A percentile compares a stretch with the other conserved stretches of the same genome.
These are phyloP conservation scores for Thelonectria olida DNA, from an alignment of 2,329 filamentous ascomycete genomes.

Conservation along the genomic window DNA sequence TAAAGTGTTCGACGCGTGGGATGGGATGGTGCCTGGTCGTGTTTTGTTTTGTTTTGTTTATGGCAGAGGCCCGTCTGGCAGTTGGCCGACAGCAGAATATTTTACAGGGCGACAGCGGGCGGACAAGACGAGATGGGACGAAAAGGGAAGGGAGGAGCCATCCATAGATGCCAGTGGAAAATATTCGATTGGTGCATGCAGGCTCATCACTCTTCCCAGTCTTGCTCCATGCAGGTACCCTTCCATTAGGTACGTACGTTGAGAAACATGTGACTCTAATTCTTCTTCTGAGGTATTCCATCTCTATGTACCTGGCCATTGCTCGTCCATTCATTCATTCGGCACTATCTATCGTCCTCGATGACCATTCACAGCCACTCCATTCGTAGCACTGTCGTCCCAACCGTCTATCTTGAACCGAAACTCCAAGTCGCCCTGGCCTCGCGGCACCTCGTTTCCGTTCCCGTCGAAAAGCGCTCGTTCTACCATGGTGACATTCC, in stretches of 20 bases:
- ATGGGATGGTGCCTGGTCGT: constrained; percentile 2
- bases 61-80: constrained; percentile 1
- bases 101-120: constrained; percentile 16
- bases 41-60: constrained; percentile 1
- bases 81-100: not conserved
- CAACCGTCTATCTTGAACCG: constrained; percentile 66
- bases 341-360: not conserved
- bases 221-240: too few relatives aligned
- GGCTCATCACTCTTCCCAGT: too few relatives aligned
- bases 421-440: constrained; percentile 64
- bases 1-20: not conserved
- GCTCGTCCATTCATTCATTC: constrained; percentile 4
- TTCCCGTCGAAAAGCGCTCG: constrained; percentile 67
- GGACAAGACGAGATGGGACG: not conserved
- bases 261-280: not conserved
- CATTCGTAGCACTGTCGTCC: constrained; percentile 42
- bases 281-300: not conserved
- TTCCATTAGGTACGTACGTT: too few relatives aligned
- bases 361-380: constrained; percentile 2
- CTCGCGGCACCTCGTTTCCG: constrained; percentile 63
- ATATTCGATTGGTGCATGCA: too few relatives aligned
- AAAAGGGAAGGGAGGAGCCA: not conserved
- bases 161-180: not conserved
- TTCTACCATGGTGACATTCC: constrained; percentile 68
- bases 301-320: not conserved